These are phyloP conservation scores for Phytophthora cactorum DNA, from an alignment of 352 stramenopile genomes.

Conservation along the genomic window DNA sequence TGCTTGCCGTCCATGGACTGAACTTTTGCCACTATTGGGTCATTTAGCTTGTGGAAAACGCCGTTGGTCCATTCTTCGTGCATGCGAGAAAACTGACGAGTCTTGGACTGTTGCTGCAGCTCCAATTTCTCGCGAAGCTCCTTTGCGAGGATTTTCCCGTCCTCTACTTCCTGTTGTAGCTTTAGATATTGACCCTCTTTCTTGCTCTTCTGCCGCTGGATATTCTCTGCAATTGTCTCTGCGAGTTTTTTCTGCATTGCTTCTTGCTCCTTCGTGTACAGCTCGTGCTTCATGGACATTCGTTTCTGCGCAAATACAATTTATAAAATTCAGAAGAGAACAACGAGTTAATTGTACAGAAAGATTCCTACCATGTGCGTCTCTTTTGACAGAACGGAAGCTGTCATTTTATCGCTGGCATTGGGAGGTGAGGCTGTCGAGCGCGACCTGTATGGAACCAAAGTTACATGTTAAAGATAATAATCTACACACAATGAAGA, in stretches of 20 bases:
- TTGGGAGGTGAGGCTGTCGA: conserved; percentile 23
- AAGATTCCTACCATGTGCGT: conserved; percentile 45
- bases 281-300: conserved; percentile 74
- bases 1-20: conserved; percentile 62
- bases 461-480: not conserved
- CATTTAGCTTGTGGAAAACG: conserved; percentile 80
- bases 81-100: conserved; percentile 70
- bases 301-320: conserved; percentile 48
- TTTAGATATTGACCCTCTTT: conserved; percentile 77
- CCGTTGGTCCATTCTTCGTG: conserved; percentile 72
- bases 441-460: conserved; percentile 12
- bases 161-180: conserved; percentile 75
- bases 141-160: conserved; percentile 61
- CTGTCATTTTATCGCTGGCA: conserved; percentile 32
- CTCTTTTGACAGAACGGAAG: conserved; percentile 62
- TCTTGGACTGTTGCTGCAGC: conserved; percentile 68
- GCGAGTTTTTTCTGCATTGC: conserved; percentile 63
- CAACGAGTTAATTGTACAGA: conserved; percentile 3
- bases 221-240: conserved; percentile 67
- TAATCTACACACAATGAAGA: not conserved
- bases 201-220: conserved; percentile 67
- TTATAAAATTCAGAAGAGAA: not conserved
- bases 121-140: conserved; percentile 71
- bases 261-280: conserved; percentile 77
- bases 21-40: conserved; percentile 61